Evolutionary conservation across 257 asterid species (phyloP), one percentile per base, ranked within the genome.

Genomic region (Solanum tacnaense): DNA sequence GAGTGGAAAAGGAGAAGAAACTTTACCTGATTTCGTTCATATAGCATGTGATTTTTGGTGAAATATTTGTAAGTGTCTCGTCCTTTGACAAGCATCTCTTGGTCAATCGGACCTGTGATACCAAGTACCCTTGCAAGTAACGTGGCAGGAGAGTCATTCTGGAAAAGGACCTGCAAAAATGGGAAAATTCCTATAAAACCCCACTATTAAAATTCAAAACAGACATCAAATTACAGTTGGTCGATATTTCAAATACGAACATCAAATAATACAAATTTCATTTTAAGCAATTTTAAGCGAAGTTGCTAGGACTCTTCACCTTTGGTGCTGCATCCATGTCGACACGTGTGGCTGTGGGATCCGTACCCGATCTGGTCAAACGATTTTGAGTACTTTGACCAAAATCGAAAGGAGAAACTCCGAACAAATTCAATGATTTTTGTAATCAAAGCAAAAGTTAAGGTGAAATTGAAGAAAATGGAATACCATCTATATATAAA

Each of bases 21-120:
- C 18, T 75, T 67, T 87, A 89, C 91, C 87, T 76, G 91, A 76
- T 84, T 89, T 82, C 90, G 88, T 84, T 89, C 90, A 85, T 89
- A 89, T 86, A 89, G 87, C 91, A 89, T 87, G 90, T 89, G 90
- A 27, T 89, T 89, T 89, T 89, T 89, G 78, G 90, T 89, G 89
- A 89, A 89, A 85, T 89, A 85, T 58, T 89, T 87, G 81, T 78
- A 85, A 25, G 89, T 89, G 73, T 89, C 91, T 84, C 71, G 83
- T 68, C 91, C 91, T 85, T 89, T 89, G 84, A 85, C 91, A 74
- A 89, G 91, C 90, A 89, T 89, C 60, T 79, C 88, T 87, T 87
- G 91, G 82, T 89, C 91, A 87, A 89, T 84, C 34, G 90, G 88
- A 71, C 90, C 84, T 67, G 88, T 49, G 84, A 89, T 87, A 87